phyloP scores from a whole-genome alignment of 2,329 filamentous ascomycete species.

The Chaetomiaceae sp. region DNA sequence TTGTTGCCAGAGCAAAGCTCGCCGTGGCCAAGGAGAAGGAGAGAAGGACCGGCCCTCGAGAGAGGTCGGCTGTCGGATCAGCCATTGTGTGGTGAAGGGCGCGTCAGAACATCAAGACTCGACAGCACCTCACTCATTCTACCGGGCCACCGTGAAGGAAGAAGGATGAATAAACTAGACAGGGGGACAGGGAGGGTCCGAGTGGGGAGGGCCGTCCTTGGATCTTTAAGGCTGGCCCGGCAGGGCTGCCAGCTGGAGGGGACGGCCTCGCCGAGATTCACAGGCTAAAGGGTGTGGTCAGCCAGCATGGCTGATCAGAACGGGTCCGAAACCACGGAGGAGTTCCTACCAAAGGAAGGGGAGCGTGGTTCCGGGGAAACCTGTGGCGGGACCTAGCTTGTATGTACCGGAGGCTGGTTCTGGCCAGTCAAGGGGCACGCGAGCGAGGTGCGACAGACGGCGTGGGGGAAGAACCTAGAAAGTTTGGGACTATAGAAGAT shows the following conservation, averaged over 20 bases:
- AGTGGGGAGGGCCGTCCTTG: neutral
- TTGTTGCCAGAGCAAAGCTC: conserved; percentile 33
- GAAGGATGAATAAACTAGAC: conserved; percentile 9
- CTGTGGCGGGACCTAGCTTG: neutral
- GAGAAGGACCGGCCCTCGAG: conserved; percentile 36
- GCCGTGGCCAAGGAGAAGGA: conserved; percentile 34
- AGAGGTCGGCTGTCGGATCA: conserved; percentile 27
- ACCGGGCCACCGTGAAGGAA: neutral
- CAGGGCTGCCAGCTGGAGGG: neutral
- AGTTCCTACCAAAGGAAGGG: conserved; percentile 22
- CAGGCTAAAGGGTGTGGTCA: conserved; percentile 17
- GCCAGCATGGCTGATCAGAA: conserved; percentile 16
- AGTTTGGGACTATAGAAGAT: neutral
- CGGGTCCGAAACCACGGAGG: conserved; percentile 25
- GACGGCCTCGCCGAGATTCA: conserved; percentile 5
- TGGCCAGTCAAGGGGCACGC: neutral
- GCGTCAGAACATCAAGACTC: conserved; percentile 15
- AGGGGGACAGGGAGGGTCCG: conserved; percentile 5
- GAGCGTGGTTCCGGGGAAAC: conserved; percentile 22
- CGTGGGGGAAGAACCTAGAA: neutral
- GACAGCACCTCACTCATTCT: conserved; percentile 18
- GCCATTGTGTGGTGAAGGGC: conserved; percentile 24
- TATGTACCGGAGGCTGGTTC: neutral
- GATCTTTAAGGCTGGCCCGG: conserved; percentile 4
- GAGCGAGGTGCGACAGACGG: neutral